Evolutionary conservation across 1,139 yeast species (phyloP), one percentile per base, ranked within the genome.

Genomic region (Hyphopichia khmerensis): DNA sequence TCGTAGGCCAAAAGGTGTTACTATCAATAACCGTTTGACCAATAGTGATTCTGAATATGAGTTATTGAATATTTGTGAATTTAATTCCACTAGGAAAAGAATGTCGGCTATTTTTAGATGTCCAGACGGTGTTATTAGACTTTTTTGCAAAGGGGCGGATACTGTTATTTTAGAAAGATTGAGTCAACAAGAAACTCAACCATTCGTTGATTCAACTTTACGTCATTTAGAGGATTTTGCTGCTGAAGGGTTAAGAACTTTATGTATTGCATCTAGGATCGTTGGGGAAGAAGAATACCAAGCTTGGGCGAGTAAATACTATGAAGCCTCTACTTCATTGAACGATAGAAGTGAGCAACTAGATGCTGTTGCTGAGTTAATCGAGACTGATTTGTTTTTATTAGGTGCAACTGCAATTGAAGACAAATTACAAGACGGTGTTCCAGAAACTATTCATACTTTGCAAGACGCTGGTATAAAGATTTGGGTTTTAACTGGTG

Each of bases 361-460:
- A 43, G 98, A 91, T 57, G 85, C 57, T 13, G 74, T 68, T 2
- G 78, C 79, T 1, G 96, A 93, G 55, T 55, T 82, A 43, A 90
- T 95, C 50, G 99, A 95, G 62, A 76, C 72, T 34, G 86, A 86
- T 47, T 68, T 95, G 55, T 84, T 84, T 48, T 70, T 95, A 41
- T 69, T 93, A 18, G 99, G 99, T 27, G 99, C 98, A 1, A 95
- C 99, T 35, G 99, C 99, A 1, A 93, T 95, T 60, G 99, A 95
- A 62, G 99, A 95, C 62, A 91, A 93, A 58, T 73, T 95, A 42
- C 99, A 95, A 67, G 99, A 93, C 46, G 99, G 97, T 32, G 99
- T 95, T 13, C 98, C 99, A 1, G 99, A 95, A 52, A 90, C 99
- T 1, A 95, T 95, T 46, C 93, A 88, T 50, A 87, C 96, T 3